phyloP scores from a whole-genome alignment of 2,329 filamentous ascomycete species.

The Colletotrichum tamarilloi region DNA sequence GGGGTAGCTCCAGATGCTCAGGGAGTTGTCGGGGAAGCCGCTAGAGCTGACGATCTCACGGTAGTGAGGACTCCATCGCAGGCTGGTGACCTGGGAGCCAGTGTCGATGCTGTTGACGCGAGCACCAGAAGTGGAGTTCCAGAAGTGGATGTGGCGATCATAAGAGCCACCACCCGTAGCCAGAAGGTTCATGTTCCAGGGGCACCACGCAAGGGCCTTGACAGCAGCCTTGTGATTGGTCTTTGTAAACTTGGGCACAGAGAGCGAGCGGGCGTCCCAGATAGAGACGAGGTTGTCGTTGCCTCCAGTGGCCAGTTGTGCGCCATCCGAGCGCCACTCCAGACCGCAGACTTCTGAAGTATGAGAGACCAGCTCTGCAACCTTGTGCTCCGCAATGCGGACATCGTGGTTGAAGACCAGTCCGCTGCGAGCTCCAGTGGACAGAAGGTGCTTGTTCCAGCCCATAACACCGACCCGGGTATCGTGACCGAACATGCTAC shows the following conservation, averaged over 20 bases:
- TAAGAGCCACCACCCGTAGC: conserved; percentile 96
- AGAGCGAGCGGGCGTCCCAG: conserved; percentile 95
- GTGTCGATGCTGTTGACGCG: conserved; percentile 99
- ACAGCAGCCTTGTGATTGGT: conserved; percentile 99
- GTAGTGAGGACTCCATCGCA: conserved; percentile 97
- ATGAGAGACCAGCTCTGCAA: conserved; percentile 95
- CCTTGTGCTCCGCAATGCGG: conserved; percentile 96
- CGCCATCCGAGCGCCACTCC: conserved; percentile 96
- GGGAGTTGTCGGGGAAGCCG: conserved; percentile 98
- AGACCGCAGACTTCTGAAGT: conserved; percentile 98
- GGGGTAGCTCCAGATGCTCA: conserved; percentile 99
- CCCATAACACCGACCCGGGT: conserved; percentile 97
- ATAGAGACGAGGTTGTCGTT: conserved; percentile 99
- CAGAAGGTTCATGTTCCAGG: conserved; percentile 97
- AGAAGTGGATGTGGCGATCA: conserved; percentile 99
- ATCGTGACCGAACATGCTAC: conserved; percentile 98
- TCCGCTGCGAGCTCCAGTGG: conserved; percentile 92
- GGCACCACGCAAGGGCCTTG: conserved; percentile 98
- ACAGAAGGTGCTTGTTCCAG: conserved; percentile 98
- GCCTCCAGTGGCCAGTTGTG: conserved; percentile 95
- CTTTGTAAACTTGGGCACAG: conserved; percentile 98
- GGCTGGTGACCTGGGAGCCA: conserved; percentile 94
- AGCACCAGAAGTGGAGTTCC: conserved; percentile 98
- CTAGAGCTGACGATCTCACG: conserved; percentile 98
- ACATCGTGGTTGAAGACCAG: conserved; percentile 99